Percentiles rank a stretch among this genome's conserved stretches.
Conservation (phyloP, 129 eudicot genomes). For the Sambucus nigra region DNA sequence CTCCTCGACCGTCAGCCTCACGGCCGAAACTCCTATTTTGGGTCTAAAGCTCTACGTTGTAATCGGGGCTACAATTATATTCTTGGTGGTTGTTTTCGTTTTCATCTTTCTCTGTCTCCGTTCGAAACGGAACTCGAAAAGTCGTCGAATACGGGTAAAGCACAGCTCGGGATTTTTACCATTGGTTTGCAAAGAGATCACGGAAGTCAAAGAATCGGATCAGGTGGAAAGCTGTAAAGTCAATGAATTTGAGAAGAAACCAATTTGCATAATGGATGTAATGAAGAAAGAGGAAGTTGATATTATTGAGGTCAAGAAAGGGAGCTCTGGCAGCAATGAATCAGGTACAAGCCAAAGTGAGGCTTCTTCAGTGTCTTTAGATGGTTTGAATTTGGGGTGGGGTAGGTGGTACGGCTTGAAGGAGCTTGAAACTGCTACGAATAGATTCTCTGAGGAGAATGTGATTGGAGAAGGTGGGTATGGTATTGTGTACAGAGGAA, state of each 20-base stretch:
- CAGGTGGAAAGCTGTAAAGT: slow-evolving; percentile 11
- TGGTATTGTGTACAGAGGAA: slow-evolving; percentile 70
- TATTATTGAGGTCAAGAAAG: slow-evolving; percentile 36
- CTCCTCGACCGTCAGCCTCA: slow-evolving; percentile 18
- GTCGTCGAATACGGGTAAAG: slow-evolving; percentile 40
- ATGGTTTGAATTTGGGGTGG: slow-evolving; percentile 55
- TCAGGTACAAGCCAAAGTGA: slow-evolving; percentile 51
- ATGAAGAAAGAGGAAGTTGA: slow-evolving; percentile 20
- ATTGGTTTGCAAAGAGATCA: slow-evolving; percentile 29
- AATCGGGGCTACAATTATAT: slow-evolving; percentile 30
- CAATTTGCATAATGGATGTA: slow-evolving; percentile 1
- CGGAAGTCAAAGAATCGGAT: slow-evolving; percentile 12
- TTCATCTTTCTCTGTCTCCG: slow-evolving; percentile 39
- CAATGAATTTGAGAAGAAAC: slow-evolving; percentile 14
- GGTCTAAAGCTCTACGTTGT: slow-evolving; percentile 62
- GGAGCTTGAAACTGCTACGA: slow-evolving; percentile 60
- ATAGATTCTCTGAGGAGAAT: slow-evolving; percentile 43
- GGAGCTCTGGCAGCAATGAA: slow-evolving; percentile 40
- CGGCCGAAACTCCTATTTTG: slow-evolving; percentile 43
- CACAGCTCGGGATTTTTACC: slow-evolving; percentile 49
- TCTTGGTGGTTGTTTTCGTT: slow-evolving; percentile 21
- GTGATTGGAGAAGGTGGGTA: slow-evolving; percentile 94
- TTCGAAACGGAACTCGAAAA: slow-evolving; percentile 21
- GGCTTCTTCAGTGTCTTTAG: slow-evolving; percentile 37
- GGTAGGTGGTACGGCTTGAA: slow-evolving; percentile 68